Evolutionary conservation across 805 yeast species (phyloP).

Genomic region (Candida nemodendra): DNA sequence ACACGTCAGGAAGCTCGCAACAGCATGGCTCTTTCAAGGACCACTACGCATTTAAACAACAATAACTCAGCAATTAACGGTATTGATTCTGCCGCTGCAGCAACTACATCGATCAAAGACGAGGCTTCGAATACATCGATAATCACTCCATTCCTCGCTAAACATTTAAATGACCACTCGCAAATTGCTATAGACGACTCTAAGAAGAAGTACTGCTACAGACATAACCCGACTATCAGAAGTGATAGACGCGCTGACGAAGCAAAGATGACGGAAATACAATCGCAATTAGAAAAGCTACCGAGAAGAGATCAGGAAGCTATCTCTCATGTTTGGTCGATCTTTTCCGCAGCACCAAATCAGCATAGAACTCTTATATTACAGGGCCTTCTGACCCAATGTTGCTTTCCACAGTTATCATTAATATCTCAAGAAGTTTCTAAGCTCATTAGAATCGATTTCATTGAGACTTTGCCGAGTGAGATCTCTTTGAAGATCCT

Average conservation of each 20-base stretch:
- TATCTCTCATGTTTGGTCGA: slow-evolving; percentile 79
- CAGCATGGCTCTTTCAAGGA: not conserved
- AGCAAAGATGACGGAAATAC: slow-evolving; percentile 61
- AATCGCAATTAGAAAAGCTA: slow-evolving; percentile 52
- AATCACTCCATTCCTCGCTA: slow-evolving; percentile 36
- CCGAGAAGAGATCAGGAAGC: slow-evolving; percentile 74
- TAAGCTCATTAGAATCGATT: slow-evolving; percentile 81
- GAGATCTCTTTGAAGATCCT: slow-evolving; percentile 83
- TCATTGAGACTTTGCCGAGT: slow-evolving; percentile 77
- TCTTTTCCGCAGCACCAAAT: slow-evolving; percentile 71
- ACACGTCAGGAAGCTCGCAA: not conserved
- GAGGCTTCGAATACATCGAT: slow-evolving; percentile 21
- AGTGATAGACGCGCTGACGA: slow-evolving; percentile 70
- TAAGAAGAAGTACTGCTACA: slow-evolving; percentile 74
- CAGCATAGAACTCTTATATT: slow-evolving; percentile 72
- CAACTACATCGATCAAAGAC: slow-evolving; percentile 2
- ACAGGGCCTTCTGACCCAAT: slow-evolving; percentile 80
- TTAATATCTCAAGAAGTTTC: slow-evolving; percentile 77
- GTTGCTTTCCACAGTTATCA: slow-evolving; percentile 95
- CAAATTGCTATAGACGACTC: slow-evolving; percentile 42
- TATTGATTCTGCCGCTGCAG: not conserved
- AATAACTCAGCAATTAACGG: not conserved
- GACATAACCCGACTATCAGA: slow-evolving; percentile 88
- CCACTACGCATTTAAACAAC: not conserved
- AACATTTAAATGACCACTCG: slow-evolving; percentile 35